phyloP scores from a whole-genome alignment of 352 stramenopile genomes.

The Pythium volutum region DNA sequence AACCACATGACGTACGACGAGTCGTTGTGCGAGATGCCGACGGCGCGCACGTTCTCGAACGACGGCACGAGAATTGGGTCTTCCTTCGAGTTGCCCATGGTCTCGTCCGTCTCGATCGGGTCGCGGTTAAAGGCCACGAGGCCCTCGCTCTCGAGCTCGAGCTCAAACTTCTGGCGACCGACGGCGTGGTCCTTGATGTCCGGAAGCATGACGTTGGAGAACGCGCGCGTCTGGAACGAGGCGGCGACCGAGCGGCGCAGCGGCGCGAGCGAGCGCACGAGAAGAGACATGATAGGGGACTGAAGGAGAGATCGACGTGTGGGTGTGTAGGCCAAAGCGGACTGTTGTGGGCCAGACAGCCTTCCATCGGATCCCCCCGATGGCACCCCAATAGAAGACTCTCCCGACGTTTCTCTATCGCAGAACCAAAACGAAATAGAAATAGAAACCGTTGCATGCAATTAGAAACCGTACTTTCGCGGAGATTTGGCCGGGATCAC shows the following conservation, averaged over 20 bases:
- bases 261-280: constrained; percentile 44
- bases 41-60: constrained; percentile 66
- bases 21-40: constrained; percentile 88
- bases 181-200: constrained; percentile 81
- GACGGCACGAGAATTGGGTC: constrained; percentile 85
- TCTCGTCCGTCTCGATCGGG: constrained; percentile 81
- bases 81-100: constrained; percentile 87
- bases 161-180: constrained; percentile 70
- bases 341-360: constrained; percentile 2
- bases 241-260: constrained; percentile 50
- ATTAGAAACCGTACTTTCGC: constrained; percentile 14
- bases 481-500: not conserved
- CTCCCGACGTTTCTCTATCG: constrained; percentile 18
- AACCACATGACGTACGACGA: constrained; percentile 88
- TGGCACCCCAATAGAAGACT: constrained; percentile 16
- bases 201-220: constrained; percentile 61
- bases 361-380: constrained; percentile 7
- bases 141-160: constrained; percentile 69
- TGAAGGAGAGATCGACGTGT: not conserved
- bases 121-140: constrained; percentile 78
- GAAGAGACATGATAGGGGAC: constrained; percentile 20
- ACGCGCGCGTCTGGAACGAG: constrained; percentile 40
- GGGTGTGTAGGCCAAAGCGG: constrained; percentile 8
- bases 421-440: not conserved
- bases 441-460: constrained; percentile 1